Evolutionary conservation across 2,329 filamentous ascomycete genomes (phyloP).

Genomic region (Botrytis squamosa): DNA sequence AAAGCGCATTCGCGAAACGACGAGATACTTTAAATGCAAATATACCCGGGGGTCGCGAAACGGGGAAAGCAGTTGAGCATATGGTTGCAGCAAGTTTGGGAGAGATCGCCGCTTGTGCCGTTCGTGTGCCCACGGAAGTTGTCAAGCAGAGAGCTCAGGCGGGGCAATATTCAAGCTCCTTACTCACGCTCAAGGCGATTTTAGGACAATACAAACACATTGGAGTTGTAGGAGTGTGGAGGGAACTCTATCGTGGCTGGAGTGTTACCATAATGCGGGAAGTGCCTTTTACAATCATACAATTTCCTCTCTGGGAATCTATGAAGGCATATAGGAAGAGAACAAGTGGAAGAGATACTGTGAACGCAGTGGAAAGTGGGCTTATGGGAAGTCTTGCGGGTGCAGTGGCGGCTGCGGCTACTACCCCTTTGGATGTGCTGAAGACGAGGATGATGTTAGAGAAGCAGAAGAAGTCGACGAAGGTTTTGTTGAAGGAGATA

Average conservation of each 20-base stretch:
- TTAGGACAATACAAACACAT: constrained; percentile 47
- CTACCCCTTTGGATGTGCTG: constrained; percentile 91
- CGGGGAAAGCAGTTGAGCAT: constrained; percentile 53
- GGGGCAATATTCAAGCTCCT: constrained; percentile 69
- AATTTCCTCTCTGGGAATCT: constrained; percentile 95
- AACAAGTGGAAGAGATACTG: constrained; percentile 44
- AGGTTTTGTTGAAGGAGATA: constrained; percentile 62
- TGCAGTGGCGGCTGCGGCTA: constrained; percentile 80
- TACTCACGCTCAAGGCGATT: constrained; percentile 69
- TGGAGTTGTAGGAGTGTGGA: constrained; percentile 62
- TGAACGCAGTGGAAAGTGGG: constrained; percentile 76
- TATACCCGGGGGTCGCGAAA: constrained; percentile 30
- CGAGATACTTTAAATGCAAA: neutral
- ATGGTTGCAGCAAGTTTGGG: constrained; percentile 84
- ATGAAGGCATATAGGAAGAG: constrained; percentile 71
- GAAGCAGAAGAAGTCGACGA: constrained; percentile 60
- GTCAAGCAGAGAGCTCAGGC: constrained; percentile 97
- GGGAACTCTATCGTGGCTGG: constrained; percentile 89
- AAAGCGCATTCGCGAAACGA: constrained; percentile 42
- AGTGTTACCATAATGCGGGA: constrained; percentile 91
- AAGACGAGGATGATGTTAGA: constrained; percentile 97
- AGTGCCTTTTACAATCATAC: constrained; percentile 94
- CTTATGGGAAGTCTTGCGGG: constrained; percentile 82
- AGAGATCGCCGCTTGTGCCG: constrained; percentile 87
- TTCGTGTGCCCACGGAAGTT: constrained; percentile 93